Percentiles rank a stretch among this genome's conserved stretches.
These are phyloP conservation scores for Mayamaea pseudoterrestris DNA, from an alignment of 108 stramenopile species.

Conservation along the genomic window DNA sequence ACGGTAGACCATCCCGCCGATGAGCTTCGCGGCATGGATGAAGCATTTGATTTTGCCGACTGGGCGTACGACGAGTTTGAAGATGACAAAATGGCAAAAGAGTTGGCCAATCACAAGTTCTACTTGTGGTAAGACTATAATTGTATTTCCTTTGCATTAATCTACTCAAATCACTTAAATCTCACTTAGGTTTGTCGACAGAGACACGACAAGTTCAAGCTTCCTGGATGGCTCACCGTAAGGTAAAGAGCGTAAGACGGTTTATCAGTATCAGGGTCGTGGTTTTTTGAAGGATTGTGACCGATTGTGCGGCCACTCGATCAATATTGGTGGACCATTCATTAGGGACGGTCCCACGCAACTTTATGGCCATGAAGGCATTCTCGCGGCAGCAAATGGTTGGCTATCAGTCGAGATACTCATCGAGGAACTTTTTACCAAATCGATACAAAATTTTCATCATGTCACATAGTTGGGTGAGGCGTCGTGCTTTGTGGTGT, in stretches of 20 bases:
- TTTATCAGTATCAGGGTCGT: slow-evolving; percentile 42
- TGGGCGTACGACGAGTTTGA: slow-evolving; percentile 33
- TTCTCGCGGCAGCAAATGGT: slow-evolving; percentile 20
- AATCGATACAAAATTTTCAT: slow-evolving; percentile 28
- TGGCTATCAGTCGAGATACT: slow-evolving; percentile 25
- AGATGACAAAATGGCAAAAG: slow-evolving; percentile 1
- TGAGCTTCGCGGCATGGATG: slow-evolving; percentile 14
- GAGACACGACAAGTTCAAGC: slow-evolving; percentile 17
- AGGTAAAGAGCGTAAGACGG: slow-evolving; percentile 17
- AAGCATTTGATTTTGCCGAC: slow-evolving; percentile 32
- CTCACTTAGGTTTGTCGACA: neutral
- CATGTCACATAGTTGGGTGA: slow-evolving; percentile 37
- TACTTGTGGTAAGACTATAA: neutral
- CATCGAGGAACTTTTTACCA: slow-evolving; percentile 35
- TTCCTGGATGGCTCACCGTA: slow-evolving; percentile 29
- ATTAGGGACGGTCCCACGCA: slow-evolving; percentile 11
- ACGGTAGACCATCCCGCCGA: neutral
- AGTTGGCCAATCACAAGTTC: slow-evolving; percentile 9
- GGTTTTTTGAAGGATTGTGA: slow-evolving; percentile 33
- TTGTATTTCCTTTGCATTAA: slow-evolving; percentile 1
- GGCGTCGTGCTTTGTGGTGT: slow-evolving; percentile 32
- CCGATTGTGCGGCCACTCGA: slow-evolving; percentile 28
- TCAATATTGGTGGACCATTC: slow-evolving; percentile 14
- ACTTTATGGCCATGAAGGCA: slow-evolving; percentile 41
- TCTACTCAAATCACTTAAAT: too few relatives aligned